Percentiles rank a stretch among this genome's conserved stretches.
phyloP scores from a whole-genome alignment of 352 stramenopile species.

The Pythium rishiriense region DNA sequence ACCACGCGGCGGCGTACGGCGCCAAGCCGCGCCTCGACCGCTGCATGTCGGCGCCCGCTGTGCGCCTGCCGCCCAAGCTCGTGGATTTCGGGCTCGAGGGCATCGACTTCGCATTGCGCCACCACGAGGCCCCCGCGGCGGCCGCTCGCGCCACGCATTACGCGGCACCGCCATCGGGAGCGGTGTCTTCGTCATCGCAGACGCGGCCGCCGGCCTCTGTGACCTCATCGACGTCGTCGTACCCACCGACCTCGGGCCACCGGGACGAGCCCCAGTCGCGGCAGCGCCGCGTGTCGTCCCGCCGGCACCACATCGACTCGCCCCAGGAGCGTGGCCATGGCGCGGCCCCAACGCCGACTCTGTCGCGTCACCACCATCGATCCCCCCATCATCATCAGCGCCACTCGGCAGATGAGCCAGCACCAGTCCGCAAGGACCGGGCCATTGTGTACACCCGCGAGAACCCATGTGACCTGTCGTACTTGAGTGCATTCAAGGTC shows the following conservation, averaged over 20 bases:
- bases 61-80: constrained; percentile 13
- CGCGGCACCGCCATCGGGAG: background rate
- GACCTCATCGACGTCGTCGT: constrained; percentile 5
- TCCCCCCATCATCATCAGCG: constrained; percentile 3
- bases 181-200: background rate
- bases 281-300: constrained; percentile 4
- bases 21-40: constrained; percentile 13
- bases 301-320: constrained; percentile 14
- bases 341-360: background rate
- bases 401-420: constrained; percentile 12
- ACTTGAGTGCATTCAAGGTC: constrained; percentile 54
- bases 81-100: constrained; percentile 18
- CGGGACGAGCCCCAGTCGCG: background rate
- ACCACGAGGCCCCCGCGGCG: background rate
- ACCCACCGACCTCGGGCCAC: background rate
- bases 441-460: constrained; percentile 32
- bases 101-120: constrained; percentile 8
- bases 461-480: constrained; percentile 54
- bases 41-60: constrained; percentile 10
- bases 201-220: constrained; percentile 4
- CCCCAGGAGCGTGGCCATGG: background rate
- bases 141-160: background rate
- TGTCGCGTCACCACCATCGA: background rate
- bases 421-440: background rate
- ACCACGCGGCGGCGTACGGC: background rate